phyloP scores from a whole-genome alignment of 2,329 filamentous ascomycete genomes.

The Lecanicillium sp. region DNA sequence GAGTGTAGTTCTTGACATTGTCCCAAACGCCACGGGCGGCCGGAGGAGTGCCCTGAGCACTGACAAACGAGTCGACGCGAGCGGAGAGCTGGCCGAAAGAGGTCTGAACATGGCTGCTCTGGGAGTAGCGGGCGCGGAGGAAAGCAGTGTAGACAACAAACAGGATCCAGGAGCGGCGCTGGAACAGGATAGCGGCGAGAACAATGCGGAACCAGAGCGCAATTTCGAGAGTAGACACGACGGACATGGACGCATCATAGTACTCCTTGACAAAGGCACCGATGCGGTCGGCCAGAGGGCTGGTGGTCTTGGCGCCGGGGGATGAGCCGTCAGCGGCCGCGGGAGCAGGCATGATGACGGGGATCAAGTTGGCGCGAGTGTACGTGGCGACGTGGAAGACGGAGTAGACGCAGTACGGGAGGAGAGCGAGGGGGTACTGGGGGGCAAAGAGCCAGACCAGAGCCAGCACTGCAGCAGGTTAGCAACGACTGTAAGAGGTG shows the following conservation, averaged over 20 bases:
- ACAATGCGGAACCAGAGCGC: constrained; percentile 76
- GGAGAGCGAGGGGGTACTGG: constrained; percentile 81
- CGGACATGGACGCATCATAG: constrained; percentile 92
- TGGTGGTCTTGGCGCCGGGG: constrained; percentile 38
- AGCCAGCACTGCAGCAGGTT: constrained; percentile 62
- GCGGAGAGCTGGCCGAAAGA: constrained; percentile 65
- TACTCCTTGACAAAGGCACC: constrained; percentile 95
- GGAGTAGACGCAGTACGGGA: constrained; percentile 95
- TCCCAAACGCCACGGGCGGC: constrained; percentile 74
- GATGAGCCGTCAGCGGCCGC: constrained; percentile 47
- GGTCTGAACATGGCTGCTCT: constrained; percentile 88
- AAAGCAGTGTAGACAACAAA: constrained; percentile 82
- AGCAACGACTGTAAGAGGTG: constrained; percentile 5
- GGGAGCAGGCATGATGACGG: constrained; percentile 66
- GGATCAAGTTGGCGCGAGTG: constrained; percentile 85
- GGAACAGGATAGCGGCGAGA: constrained; percentile 76
- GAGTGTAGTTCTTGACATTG: constrained; percentile 60
- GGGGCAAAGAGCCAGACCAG: constrained; percentile 89
- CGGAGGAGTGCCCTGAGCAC: constrained; percentile 80
- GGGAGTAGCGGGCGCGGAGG: constrained; percentile 79
- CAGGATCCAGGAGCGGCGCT: constrained; percentile 84
- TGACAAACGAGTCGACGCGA: constrained; percentile 71
- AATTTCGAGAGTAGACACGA: constrained; percentile 86
- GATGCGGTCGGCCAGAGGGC: constrained; percentile 70
- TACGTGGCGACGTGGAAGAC: constrained; percentile 98